Base-by-base conservation (phyloP, 2,329 filamentous ascomycete species). In the Pyricularia pennisetigena region DNA sequence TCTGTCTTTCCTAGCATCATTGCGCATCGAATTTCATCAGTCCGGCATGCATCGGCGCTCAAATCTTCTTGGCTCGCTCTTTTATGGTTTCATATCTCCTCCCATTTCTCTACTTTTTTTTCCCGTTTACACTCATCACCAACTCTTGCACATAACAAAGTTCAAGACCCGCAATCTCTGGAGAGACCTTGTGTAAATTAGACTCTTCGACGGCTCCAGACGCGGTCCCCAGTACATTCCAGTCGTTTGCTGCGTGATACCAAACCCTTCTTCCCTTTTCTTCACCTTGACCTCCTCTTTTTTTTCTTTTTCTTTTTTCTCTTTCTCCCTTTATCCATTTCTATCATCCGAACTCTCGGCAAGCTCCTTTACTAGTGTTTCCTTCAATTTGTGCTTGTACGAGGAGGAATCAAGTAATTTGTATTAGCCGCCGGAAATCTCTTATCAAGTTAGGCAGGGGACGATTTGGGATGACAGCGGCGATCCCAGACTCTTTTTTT, bases 161-260 rank as follows among this genome's bases (percentile, higher is more conserved):
- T 49, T 16, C 41, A 65, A 16, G 35, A 23, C 10, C 10, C 63
- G 30, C n/a, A 30, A 65, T 65, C 63, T 65, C 63, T 65, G 63
- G 63, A 65, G 63, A 65, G 30, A 65, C 30, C 30, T 65, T 65
- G 63, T 65, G 63, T 65, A 65, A 65, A 65, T 41, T 65, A 65
- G 29, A 65, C n/a, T 16, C 63, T 8, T 20, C 16, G n/a, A 65
- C 63, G 63, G 63, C 63, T 35, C 7, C 12, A 35, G 41, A n/a
- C 41, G 41, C 16, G 41, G 41, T 49, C 41, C 32, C 35, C 63
- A 41, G 16, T 41, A 41, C 26, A 65, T 30, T 41, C 23, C 28
- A 26, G 29, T 28, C 29, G 20, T 30, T 65, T 30, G 35, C 63
- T 65, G 30, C 30, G 41, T 65, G 63, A 65, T 65, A 65, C 63